phyloP scores from a whole-genome alignment of 2,329 filamentous ascomycete genomes.

The Exophiala oligosperma region DNA sequence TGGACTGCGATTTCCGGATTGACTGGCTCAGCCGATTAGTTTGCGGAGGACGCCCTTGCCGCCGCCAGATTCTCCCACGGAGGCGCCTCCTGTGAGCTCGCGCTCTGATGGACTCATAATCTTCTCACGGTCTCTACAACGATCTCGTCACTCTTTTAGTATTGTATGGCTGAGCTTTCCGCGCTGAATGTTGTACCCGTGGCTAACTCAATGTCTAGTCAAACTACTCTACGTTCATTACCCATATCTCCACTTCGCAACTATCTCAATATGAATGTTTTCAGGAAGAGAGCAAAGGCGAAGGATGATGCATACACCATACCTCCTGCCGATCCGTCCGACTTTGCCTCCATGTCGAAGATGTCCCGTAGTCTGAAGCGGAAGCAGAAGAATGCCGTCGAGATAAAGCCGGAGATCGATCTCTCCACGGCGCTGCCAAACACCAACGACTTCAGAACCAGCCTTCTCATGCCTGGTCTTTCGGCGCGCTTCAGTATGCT shows the following conservation, averaged over 20 bases:
- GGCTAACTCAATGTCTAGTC: conserved; percentile 2
- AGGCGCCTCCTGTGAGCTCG: background rate
- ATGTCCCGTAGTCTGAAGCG: conserved; percentile 34
- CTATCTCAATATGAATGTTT: conserved; percentile 26
- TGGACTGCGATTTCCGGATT: conserved; percentile 5
- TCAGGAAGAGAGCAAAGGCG: conserved; percentile 29
- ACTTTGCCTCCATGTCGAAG: conserved; percentile 17
- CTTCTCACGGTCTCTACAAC: background rate
- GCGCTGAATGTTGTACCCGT: background rate
- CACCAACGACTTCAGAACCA: conserved; percentile 89
- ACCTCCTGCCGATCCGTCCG: conserved; percentile 12
- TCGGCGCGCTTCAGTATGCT: conserved; percentile 97
- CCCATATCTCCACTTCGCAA: background rate
- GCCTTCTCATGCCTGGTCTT: conserved; percentile 90
- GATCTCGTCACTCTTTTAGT: conserved; percentile 17
- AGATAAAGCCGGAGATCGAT: conserved; percentile 66
- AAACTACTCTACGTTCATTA: conserved; percentile 9
- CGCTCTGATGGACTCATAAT: conserved; percentile 15
- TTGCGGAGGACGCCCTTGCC: background rate
- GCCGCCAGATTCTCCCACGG: background rate
- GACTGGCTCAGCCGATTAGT: conserved; percentile 12
- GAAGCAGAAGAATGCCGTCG: conserved; percentile 52
- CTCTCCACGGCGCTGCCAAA: conserved; percentile 73
- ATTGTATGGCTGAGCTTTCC: background rate
- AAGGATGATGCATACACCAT: conserved; percentile 28